These are phyloP conservation scores for Leucocoprinus birnbaumii DNA, from an alignment of 768 basidiomycete genomes.

Conservation along the genomic window DNA sequence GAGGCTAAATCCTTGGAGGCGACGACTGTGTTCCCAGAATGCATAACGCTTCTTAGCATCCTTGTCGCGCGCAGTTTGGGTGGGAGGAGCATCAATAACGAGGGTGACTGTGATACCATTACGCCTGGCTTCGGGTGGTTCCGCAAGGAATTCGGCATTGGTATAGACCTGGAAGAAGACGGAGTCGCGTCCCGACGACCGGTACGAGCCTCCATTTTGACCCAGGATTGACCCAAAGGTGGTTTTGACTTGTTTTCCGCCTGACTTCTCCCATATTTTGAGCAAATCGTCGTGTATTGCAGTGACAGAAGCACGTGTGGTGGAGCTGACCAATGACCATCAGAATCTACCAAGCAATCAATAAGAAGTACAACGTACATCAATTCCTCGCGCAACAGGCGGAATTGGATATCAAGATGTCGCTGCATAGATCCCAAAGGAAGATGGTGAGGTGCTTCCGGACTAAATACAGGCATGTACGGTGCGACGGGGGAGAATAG, in stretches of 20 bases:
- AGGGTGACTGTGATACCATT: background rate
- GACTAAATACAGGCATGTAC: slow-evolving; percentile 61
- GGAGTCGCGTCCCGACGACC: slow-evolving; percentile 38
- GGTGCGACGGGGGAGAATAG: slow-evolving; percentile 45
- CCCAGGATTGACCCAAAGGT: slow-evolving; percentile 42
- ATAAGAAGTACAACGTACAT: slow-evolving; percentile 36
- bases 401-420: slow-evolving; percentile 59
- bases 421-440: slow-evolving; percentile 59
- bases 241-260: slow-evolving; percentile 16
- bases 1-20: slow-evolving; percentile 55
- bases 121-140: slow-evolving; percentile 40
- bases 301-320: background rate
- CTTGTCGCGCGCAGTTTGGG: slow-evolving; percentile 41
- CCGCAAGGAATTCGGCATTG: slow-evolving; percentile 41
- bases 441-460: slow-evolving; percentile 60
- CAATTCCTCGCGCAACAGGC: slow-evolving; percentile 59
- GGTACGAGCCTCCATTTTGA: slow-evolving; percentile 59
- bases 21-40: slow-evolving; percentile 66
- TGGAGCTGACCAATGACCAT: background rate
- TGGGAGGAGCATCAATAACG: slow-evolving; percentile 46
- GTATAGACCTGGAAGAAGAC: slow-evolving; percentile 66
- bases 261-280: background rate
- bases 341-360: background rate
- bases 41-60: slow-evolving; percentile 33
- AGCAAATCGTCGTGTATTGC: slow-evolving; percentile 36